Evolutionary conservation across 1,139 yeast species (phyloP), one percentile per base, ranked within the genome.

Genomic region (Saccharomyces hybrid): DNA sequence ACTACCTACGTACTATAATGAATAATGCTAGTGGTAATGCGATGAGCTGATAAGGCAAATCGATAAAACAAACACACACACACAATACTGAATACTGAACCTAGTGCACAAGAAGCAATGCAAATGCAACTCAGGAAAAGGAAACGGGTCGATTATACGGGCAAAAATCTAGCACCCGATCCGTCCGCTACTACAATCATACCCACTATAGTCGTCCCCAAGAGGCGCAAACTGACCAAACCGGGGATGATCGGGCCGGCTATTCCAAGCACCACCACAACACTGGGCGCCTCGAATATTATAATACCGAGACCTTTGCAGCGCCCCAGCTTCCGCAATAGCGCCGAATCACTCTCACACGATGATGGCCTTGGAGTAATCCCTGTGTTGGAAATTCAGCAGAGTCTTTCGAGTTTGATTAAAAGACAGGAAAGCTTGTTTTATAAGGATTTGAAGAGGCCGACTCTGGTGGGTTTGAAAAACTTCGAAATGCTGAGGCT

Each of bases 61-160:
- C 23, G 23, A 20, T 20, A 20, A 20, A 20, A 1, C 23, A 20
- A 20, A 20, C 23, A 20, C 23, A 20, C 23, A 20, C 23, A 20
- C 23, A 20, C 23, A 20, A 20, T 20, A 20, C 23, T 2, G 23
- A 20, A 20, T 20, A 1, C 14, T 31, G 34, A 31, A 31, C 1
- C 34, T 31, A 13, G 38, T 13, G 1, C 14, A 5, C 38, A n/a
- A 32, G 3, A 32, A 32, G 14, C 20, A 16, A 16, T 28, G 49
- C 51, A 25, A 28, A 57, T 58, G 62, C 58, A 58, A 9, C 31
- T 61, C 34, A 53, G 64, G 49, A 60, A 60, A 54, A 52, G 63
- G 25, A 60, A 57, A 54, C 59, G 56, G 46, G 56, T 61, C 5
- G 55, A 56, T 27, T 57, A 59, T 32, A 32, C 38, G 14, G 38